Conservation (phyloP, 1,284 basidiomycete species). For the Apiotrichum mycotoxinovorans region DNA sequence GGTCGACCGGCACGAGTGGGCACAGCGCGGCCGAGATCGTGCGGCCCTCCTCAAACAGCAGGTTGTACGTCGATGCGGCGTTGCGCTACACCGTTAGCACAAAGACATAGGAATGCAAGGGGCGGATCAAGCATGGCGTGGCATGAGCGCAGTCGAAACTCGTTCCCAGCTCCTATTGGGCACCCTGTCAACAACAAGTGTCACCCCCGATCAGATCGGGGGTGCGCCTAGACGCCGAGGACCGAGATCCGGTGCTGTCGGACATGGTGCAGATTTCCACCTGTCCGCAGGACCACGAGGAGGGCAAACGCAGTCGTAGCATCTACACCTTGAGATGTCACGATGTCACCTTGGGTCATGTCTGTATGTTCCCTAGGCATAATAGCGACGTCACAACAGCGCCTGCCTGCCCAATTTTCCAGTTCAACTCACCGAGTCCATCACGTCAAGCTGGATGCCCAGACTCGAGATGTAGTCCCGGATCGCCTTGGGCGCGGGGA, state of each 20-base stretch:
- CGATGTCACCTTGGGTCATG: no score
- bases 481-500: conserved; percentile 67
- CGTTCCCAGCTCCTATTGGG: no score
- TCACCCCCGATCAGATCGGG: background rate
- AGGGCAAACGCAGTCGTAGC: no score
- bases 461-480: conserved; percentile 67
- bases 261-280: background rate
- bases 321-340: no score
- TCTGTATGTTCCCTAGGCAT: no score
- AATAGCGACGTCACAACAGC: no score
- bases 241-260: background rate
- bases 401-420: background rate
- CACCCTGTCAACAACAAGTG: no score
- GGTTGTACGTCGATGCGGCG: conserved; percentile 90
- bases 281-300: no score
- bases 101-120: no score
- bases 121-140: no score
- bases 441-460: conserved; percentile 88
- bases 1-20: conserved; percentile 56
- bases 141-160: no score
- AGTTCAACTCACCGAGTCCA: conserved; percentile 79
- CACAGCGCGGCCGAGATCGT: conserved; percentile 84
- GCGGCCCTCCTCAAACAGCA: conserved; percentile 86
- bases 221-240: background rate
- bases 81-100: conserved; percentile 60